phyloP scores from a whole-genome alignment of 1,139 yeast species.

The Lodderomyces theae region DNA sequence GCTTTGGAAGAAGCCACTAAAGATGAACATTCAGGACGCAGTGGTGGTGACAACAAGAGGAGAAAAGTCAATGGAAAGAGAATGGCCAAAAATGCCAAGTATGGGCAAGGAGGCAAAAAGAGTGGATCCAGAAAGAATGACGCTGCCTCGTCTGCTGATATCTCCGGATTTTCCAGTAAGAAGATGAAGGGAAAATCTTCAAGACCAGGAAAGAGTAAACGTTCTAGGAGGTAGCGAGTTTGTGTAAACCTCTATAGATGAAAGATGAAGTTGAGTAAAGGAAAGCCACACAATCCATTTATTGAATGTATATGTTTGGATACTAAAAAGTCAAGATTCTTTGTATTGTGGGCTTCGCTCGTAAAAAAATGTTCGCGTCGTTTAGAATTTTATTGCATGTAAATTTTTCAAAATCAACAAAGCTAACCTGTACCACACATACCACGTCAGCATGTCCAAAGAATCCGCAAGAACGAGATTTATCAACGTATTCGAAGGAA shows the following conservation, averaged over 20 bases:
- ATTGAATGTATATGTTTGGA: no score
- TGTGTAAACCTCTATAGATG: not conserved
- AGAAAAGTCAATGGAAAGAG: conserved; percentile 60
- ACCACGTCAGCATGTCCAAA: conserved; percentile 22
- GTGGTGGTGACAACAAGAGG: conserved; percentile 38
- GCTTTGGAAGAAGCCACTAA: conserved; percentile 89
- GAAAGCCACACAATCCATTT: no score
- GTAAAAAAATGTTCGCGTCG: conserved; percentile 1
- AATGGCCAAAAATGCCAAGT: conserved; percentile 66
- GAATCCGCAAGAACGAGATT: conserved; percentile 57
- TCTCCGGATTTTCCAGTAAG: conserved; percentile 58
- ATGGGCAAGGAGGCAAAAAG: conserved; percentile 70
- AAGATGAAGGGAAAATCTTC: conserved; percentile 44
- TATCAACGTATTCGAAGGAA: conserved; percentile 67
- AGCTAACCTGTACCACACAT: not conserved
- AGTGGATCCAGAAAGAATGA: conserved; percentile 72
- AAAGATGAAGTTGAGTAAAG: no score
- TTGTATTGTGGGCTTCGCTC: not conserved
- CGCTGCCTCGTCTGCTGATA: conserved; percentile 69
- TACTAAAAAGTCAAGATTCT: no score
- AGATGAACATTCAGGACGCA: conserved; percentile 37
- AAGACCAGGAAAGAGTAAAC: conserved; percentile 79
- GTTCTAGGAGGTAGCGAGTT: conserved; percentile 27
- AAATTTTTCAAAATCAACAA: not conserved
- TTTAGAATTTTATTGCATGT: not conserved